Evolutionary conservation across 2,329 filamentous ascomycete genomes (phyloP), one percentile per base, ranked within the genome.

Genomic region (Beauveria varroae): DNA sequence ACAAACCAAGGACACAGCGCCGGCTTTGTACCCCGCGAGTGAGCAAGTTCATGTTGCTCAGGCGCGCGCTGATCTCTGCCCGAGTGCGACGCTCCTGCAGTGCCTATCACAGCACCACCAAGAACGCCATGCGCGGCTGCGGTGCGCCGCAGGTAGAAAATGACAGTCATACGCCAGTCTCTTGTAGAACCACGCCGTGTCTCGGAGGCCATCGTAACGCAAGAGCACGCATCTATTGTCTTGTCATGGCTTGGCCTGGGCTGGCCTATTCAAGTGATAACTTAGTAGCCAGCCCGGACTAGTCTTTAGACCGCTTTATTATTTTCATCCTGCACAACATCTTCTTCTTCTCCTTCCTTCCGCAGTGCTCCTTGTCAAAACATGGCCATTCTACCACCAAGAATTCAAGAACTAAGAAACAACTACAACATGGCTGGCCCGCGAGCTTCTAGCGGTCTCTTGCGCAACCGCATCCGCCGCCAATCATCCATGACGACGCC

Each of bases 401-500:
- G 9, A 26, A 7, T 26, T 26, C 3, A 30, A 10, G 28, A 30
- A 10, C 9, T 3, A 30, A 30, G 28, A 30, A 30, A 30, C 28
- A 30, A 30, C 28, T 30, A 30, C 28, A 30, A 30, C 43, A 65
- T 65, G 65, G 47, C 65, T 24, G 37, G 63, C 54, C 62, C 64
- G 24, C 61, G 60, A 62, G 60, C 61, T 3, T 62, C 63, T 3
- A 61, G 47, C 57, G 62, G 59, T 30, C 43, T 64, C 49, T 61
- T 65, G 16, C 63, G 64, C 40, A 55, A 16, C 56, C 62, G 47
- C 49, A 62, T 65, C 60, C 62, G 51, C 44, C 63, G 54, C n/a
- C 49, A 49, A 16, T 49, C 63, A 5, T 62, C 60, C 40, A 28
- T 52, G 30, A 49, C 60, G 14, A 54, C 60, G 34, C 60, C 60